These are phyloP conservation scores for Lachancea cidri DNA, from an alignment of 805 yeast genomes.

Conservation along the genomic window DNA sequence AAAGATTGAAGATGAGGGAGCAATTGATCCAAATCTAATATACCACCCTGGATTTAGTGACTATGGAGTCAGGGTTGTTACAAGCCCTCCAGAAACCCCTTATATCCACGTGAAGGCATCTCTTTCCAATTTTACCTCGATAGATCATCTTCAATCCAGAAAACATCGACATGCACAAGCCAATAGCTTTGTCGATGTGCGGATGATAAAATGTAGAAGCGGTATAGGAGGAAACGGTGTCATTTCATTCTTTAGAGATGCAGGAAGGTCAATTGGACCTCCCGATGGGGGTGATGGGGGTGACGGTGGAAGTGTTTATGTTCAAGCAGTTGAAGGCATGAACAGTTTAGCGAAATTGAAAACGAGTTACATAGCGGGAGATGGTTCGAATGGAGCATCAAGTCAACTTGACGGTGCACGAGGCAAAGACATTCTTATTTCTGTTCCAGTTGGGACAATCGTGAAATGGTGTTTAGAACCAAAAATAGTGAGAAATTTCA, in stretches of 20 bases:
- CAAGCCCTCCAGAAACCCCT: conserved; percentile 20
- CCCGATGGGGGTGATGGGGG: conserved; percentile 99
- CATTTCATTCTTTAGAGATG: conserved; percentile 81
- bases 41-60: neutral
- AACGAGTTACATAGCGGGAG: conserved; percentile 62
- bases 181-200: conserved; percentile 53
- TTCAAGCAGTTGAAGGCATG: conserved; percentile 71
- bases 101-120: conserved; percentile 22
- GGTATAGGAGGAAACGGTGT: conserved; percentile 91
- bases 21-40: neutral
- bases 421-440: conserved; percentile 73
- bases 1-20: neutral
- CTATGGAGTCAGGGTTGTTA: conserved; percentile 8
- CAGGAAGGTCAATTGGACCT: conserved; percentile 82
- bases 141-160: conserved; percentile 29
- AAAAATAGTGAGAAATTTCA: conserved; percentile 34
- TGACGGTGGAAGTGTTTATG: conserved; percentile 78
- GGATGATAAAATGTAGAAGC: conserved; percentile 58
- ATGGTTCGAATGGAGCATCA: conserved; percentile 67
- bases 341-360: conserved; percentile 66
- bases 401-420: conserved; percentile 81
- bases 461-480: conserved; percentile 84
- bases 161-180: conserved; percentile 41
- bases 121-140: conserved; percentile 24
- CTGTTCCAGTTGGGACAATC: conserved; percentile 90